phyloP scores from a whole-genome alignment of 1,139 yeast species.

The Meyerozyma smithsonii region DNA sequence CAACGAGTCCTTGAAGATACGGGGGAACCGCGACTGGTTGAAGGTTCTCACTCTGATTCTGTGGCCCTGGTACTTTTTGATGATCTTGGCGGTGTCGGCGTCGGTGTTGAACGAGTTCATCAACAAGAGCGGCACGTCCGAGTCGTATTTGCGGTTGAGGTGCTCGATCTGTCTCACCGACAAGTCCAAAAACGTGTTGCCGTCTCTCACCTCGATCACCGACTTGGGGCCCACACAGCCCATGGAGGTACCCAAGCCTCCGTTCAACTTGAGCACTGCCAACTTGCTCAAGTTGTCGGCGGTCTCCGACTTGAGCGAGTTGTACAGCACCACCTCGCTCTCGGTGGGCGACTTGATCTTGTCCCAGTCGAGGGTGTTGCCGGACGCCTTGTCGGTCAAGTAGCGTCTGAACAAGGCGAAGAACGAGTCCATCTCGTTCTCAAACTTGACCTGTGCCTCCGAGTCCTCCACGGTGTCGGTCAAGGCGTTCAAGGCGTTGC shows the following conservation, averaged over 20 bases:
- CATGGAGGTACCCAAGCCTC: slow-evolving; percentile 99
- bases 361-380: slow-evolving; percentile 87
- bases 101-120: slow-evolving; percentile 99
- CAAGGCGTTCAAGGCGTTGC: slow-evolving; percentile 86
- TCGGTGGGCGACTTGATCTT: slow-evolving; percentile 84
- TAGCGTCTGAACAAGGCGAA: slow-evolving; percentile 92
- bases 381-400: slow-evolving; percentile 82
- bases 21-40: slow-evolving; percentile 95
- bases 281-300: slow-evolving; percentile 66
- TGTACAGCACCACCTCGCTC: slow-evolving; percentile 84
- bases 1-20: slow-evolving; percentile 89
- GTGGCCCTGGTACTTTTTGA: slow-evolving; percentile 95
- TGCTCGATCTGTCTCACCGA: slow-evolving; percentile 96
- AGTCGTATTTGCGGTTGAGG: slow-evolving; percentile 82
- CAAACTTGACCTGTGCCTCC: slow-evolving; percentile 59
- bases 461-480: slow-evolving; percentile 73
- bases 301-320: slow-evolving; percentile 33
- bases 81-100: slow-evolving; percentile 89
- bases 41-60: slow-evolving; percentile 93
- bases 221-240: slow-evolving; percentile 99
- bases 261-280: slow-evolving; percentile 93
- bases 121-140: slow-evolving; percentile 91
- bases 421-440: slow-evolving; percentile 91
- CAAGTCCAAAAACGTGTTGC: slow-evolving; percentile 92
- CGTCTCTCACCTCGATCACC: slow-evolving; percentile 96